Base-by-base conservation (phyloP, 331 rosid genomes). In the Acacia pycnantha region DNA sequence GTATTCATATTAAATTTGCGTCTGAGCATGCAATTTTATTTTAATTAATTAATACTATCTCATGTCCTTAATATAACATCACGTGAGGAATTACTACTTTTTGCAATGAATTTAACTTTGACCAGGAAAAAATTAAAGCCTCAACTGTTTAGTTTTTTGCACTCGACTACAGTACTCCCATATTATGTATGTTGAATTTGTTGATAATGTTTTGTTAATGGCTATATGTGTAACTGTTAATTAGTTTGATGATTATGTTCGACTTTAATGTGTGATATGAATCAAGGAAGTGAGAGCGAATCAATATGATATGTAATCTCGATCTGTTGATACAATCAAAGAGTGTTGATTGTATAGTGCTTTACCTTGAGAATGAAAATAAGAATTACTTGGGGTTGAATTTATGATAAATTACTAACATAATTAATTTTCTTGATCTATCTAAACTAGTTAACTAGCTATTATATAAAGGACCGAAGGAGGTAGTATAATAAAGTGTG, bases 1-100 rank as follows among this genome's bases (percentile, higher is more conserved):
- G 66, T 78, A 65, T 59, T 70, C 71, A 56, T 70, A 53, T 53
- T 53, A 21, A 53, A 18, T 71, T 65, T 58, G 67, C 15, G 27
- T 43, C 56, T 46, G 5, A 10, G 1, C 65, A 21, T n/a, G 62
- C n/a, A 58, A 22, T 11, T 58, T 11, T 22, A 58, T 58, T 24
- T 22, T 59, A 11, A 59, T 59, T 24, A 10, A 58, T 11, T 33
- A 4, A 33, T 4, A 11, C 33, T 24, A 2, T 0, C 9, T 58
- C 2, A 2, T 0, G 5, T 51, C 58, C 22, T 51, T 51, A 4
- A 1, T 51, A 53, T 21, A 6, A 19, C 3, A 53, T 53, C 59
- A 16, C 8, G 0, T 2, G 59, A 53, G 8, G 24, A 5, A 16
- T 11, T 53, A 18, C 22, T 51, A 18, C 18, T 50, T 4, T 59